Evolutionary conservation across 2,329 filamentous ascomycete genomes (phyloP).

Genomic region (Madurella fahalii): DNA sequence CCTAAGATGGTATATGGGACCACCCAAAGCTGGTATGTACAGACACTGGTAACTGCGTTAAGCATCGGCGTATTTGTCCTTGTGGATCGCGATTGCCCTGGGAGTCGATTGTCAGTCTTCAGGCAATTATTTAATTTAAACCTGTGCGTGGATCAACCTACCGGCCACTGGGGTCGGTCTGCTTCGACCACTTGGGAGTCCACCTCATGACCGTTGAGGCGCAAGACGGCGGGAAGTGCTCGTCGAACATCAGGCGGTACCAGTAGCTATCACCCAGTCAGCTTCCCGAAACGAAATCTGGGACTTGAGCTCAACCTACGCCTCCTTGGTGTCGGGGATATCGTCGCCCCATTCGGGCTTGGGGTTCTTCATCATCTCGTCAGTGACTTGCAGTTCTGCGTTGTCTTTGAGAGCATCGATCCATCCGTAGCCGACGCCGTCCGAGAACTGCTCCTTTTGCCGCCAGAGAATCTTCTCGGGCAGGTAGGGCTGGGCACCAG

Average conservation of each 20-base stretch:
- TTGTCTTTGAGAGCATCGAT: slow-evolving; percentile 96
- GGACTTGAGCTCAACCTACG: slow-evolving; percentile 50
- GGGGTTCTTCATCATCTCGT: slow-evolving; percentile 98
- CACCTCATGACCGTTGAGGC: slow-evolving; percentile 92
- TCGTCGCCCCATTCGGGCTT: slow-evolving; percentile 94
- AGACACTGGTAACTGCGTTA: slow-evolving; percentile 26
- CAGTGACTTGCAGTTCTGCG: slow-evolving; percentile 82
- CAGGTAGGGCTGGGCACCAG: slow-evolving; percentile 78
- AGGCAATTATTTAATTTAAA: background rate
- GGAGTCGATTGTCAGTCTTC: slow-evolving; percentile 20
- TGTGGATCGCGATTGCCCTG: slow-evolving; percentile 73
- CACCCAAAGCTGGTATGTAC: slow-evolving; percentile 15
- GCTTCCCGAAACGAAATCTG: background rate
- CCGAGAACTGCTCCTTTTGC: slow-evolving; percentile 99
- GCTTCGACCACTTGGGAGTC: slow-evolving; percentile 96
- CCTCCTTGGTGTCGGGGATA: slow-evolving; percentile 94
- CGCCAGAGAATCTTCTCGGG: slow-evolving; percentile 94
- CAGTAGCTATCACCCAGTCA: slow-evolving; percentile 64
- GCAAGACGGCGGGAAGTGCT: slow-evolving; percentile 91
- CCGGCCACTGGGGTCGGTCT: slow-evolving; percentile 92
- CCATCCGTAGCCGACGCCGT: slow-evolving; percentile 98
- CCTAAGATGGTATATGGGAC: background rate
- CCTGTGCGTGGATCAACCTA: slow-evolving; percentile 37
- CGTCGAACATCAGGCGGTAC: slow-evolving; percentile 98
- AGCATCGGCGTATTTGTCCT: slow-evolving; percentile 64